These are phyloP conservation scores for Poa annua DNA, from an alignment of 176 grass and related monocot genomes.

Conservation along the genomic window DNA sequence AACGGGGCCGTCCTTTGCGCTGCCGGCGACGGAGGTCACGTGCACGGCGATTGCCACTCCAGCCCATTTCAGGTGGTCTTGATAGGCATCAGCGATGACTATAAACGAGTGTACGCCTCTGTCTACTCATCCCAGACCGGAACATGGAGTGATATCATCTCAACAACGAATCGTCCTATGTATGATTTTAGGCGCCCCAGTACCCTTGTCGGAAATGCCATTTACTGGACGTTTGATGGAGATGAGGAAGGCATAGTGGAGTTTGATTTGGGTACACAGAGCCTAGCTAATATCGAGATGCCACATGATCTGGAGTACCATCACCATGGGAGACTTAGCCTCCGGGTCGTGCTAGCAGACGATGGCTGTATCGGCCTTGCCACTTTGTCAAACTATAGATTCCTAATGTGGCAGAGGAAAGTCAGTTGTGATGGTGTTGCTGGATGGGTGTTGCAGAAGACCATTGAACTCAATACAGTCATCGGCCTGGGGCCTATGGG, in stretches of 20 bases:
- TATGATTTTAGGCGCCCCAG: background rate
- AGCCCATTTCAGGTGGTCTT: conserved; percentile 28
- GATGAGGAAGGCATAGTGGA: background rate
- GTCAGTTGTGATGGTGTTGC: background rate
- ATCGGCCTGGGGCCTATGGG: conserved; percentile 15
- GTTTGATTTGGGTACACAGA: conserved; percentile 2
- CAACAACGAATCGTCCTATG: background rate
- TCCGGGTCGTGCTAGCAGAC: background rate
- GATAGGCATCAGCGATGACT: background rate
- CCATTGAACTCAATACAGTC: background rate
- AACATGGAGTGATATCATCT: conserved; percentile 8
- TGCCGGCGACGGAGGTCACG: background rate
- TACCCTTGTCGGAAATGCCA: conserved; percentile 3
- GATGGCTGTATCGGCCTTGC: background rate
- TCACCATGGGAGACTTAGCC: background rate
- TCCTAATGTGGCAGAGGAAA: background rate
- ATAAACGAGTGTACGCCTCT: background rate
- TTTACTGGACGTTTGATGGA: conserved; percentile 1
- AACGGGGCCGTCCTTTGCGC: conserved; percentile 15
- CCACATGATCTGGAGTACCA: background rate
- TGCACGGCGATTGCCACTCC: conserved; percentile 26
- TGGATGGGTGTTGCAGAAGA: conserved; percentile 16
- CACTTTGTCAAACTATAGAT: background rate
- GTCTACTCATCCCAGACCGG: conserved; percentile 16
- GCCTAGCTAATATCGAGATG: conserved; percentile 12